These are phyloP conservation scores for Cocos nucifera DNA, from an alignment of 176 grass and related monocot species.

Conservation along the genomic window DNA sequence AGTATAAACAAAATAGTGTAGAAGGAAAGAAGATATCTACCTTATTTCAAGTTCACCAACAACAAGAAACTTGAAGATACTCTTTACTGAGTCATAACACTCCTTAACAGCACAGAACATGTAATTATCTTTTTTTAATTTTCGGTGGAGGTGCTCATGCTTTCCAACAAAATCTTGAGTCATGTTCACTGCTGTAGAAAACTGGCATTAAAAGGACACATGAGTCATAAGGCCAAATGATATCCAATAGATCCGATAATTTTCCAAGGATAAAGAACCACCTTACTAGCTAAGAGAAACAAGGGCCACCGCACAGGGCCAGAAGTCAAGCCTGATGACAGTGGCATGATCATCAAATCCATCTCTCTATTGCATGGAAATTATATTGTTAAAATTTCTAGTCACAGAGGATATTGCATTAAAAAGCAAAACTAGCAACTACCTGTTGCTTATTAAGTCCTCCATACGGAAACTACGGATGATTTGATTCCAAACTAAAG, in stretches of 20 bases:
- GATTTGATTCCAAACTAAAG: slow-evolving; percentile 89
- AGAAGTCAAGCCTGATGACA: slow-evolving; percentile 41
- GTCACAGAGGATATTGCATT: not conserved
- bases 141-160: slow-evolving; percentile 37
- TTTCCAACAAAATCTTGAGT: slow-evolving; percentile 59
- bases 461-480: slow-evolving; percentile 70
- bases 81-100: slow-evolving; percentile 57
- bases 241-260: not conserved
- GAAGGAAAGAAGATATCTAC: slow-evolving; percentile 30
- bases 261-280: slow-evolving; percentile 22
- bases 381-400: too few species aligned
- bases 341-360: slow-evolving; percentile 93
- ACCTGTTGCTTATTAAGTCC: slow-evolving; percentile 92
- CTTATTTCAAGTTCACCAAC: slow-evolving; percentile 59
- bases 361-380: slow-evolving; percentile 45
- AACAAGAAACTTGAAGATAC: slow-evolving; percentile 58
- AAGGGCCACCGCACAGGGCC: slow-evolving; percentile 67
- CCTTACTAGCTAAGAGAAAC: slow-evolving; percentile 90
- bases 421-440: slow-evolving; percentile 13
- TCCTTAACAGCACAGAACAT: slow-evolving; percentile 76
- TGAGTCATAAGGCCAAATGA: slow-evolving; percentile 21
- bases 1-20: not conserved
- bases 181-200: slow-evolving; percentile 82
- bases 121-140: slow-evolving; percentile 72
- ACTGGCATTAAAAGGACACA: slow-evolving; percentile 38